Evolutionary conservation across 768 basidiomycete genomes (phyloP), one percentile per base, ranked within the genome.

Genomic region (Mycena capillaripes): DNA sequence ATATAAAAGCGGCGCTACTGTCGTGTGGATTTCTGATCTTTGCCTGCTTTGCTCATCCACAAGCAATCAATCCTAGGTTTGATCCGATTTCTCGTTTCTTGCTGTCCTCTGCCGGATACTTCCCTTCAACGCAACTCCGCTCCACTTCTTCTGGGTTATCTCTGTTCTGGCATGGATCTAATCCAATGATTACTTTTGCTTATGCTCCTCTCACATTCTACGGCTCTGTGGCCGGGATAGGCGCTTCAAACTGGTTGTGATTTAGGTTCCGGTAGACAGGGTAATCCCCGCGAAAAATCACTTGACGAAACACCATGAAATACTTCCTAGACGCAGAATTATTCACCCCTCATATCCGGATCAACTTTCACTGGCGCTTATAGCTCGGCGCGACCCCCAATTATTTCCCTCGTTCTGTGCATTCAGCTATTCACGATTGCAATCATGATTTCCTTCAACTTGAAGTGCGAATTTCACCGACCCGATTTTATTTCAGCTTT

Each of bases 191-290:
- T 27, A 59, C 38, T 38, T 12, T 42, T n/a, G 25, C 57, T 59
- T 12, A 36, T 42, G 57, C 57, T 59, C 38, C 38, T 59, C 57
- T 58, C n/a, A 59, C 57, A 59, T 59, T 59, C 57, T 59, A 59
- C 38, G 36, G 56, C 19, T 58, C 56, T 58, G 57, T 38, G 56
- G 36, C 56, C 23, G 56, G 56, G n/a, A 40, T 59, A 38, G 57
- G 16, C 7, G 57, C 27, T 59, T 59, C 57, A 59, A 59, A 59
- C 57, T 42, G 57, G 38, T 59, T 38, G 38, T 58, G 57, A 59
- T 59, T 59, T 38, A 59, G 11, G 38, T 59, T 36, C 57, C 53
- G 23, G 12, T 29, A 42, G 38, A 23, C 50, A 42, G 38, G 57
- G 36, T 17, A 59, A 42, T 42, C 38, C 38, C 21, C n/a, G 57